These are phyloP conservation scores for Pythium sp. DNA, from an alignment of 352 stramenopile genomes.

Conservation along the genomic window DNA sequence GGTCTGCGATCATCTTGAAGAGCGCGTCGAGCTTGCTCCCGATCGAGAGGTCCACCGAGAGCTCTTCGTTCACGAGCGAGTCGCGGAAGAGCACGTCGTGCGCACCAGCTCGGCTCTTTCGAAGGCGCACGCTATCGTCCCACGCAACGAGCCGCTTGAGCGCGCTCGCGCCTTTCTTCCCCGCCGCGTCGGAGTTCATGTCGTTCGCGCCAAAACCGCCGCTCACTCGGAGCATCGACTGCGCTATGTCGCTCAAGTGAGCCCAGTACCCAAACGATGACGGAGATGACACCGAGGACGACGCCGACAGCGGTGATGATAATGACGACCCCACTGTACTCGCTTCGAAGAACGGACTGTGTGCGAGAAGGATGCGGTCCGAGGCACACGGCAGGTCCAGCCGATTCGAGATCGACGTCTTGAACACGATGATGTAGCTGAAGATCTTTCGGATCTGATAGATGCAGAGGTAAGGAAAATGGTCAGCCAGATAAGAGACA, in stretches of 20 bases:
- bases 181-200: constrained; percentile 21
- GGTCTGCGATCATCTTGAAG: constrained; percentile 86
- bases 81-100: constrained; percentile 67
- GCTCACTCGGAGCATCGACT: constrained; percentile 53
- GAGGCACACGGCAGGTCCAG: constrained; percentile 69
- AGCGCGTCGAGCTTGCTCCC: constrained; percentile 81
- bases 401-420: constrained; percentile 70
- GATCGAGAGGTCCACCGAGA: constrained; percentile 81
- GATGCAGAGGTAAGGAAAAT: background rate
- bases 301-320: background rate
- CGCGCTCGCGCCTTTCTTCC: constrained; percentile 50
- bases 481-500: constrained; percentile 1
- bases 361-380: constrained; percentile 70
- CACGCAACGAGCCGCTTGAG: constrained; percentile 62
- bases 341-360: constrained; percentile 69
- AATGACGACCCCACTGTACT: constrained; percentile 5
- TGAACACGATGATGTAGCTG: constrained; percentile 83
- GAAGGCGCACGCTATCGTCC: constrained; percentile 54
- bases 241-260: constrained; percentile 71
- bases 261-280: constrained; percentile 57
- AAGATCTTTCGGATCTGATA: constrained; percentile 82
- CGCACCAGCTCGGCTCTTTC: constrained; percentile 29
- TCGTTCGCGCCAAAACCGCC: constrained; percentile 18
- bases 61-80: constrained; percentile 71
- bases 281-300: constrained; percentile 18